Conservation (phyloP, 768 basidiomycete species). For the Lentinus tigrinus region DNA sequence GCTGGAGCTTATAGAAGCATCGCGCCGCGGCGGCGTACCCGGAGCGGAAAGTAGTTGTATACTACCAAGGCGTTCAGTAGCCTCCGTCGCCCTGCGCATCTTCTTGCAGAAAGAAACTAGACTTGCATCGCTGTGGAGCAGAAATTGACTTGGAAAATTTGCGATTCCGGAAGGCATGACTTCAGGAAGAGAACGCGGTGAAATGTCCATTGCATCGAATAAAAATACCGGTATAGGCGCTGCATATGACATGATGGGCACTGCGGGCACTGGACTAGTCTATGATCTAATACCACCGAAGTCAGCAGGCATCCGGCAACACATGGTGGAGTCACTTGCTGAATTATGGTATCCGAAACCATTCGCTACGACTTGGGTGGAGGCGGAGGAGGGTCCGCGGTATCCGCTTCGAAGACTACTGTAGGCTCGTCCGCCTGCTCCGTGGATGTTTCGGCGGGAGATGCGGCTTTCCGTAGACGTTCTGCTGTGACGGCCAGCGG, state of each 20-base stretch:
- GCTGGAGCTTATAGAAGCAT: neutral
- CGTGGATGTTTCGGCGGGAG: neutral
- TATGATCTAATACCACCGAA: neutral
- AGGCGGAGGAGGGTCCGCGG: slow-evolving; percentile 9
- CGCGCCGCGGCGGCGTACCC: neutral
- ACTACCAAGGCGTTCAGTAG: neutral
- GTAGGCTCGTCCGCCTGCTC: neutral
- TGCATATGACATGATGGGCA: neutral
- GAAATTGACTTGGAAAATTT: neutral
- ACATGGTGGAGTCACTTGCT: neutral
- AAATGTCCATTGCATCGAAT: neutral
- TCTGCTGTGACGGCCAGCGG: slow-evolving; percentile 21
- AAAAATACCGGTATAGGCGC: neutral
- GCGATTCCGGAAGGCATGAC: neutral
- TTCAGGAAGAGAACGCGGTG: neutral
- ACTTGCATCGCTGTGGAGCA: neutral
- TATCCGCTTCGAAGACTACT: slow-evolving; percentile 4
- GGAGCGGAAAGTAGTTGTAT: neutral
- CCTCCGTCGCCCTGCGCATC: too few species aligned
- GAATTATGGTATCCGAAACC: neutral
- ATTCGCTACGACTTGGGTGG: slow-evolving; percentile 10
- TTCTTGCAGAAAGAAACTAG: too few species aligned
- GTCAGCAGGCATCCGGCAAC: neutral
- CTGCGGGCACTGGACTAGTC: neutral
- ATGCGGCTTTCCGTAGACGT: slow-evolving; percentile 10